Percentiles rank a stretch among this genome's conserved stretches.
Evolutionary conservation across 345 rosid genomes (phyloP).

Genomic region (Brassica nigra): DNA sequence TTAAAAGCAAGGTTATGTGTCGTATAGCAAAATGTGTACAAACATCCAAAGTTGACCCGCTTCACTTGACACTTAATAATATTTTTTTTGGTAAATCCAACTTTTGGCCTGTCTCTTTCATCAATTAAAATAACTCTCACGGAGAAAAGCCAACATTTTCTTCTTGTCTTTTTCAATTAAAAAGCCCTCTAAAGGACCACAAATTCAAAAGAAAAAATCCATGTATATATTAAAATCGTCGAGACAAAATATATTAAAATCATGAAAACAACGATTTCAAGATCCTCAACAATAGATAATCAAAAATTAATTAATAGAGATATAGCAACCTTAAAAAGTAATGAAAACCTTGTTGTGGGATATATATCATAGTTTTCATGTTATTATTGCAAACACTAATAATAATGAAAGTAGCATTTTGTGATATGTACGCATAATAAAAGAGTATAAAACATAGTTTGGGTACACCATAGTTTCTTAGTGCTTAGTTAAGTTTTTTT

Average conservation of each 20-base stretch:
- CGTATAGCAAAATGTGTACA: constrained; percentile 26
- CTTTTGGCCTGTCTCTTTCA: constrained; percentile 27
- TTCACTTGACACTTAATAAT: constrained; percentile 3
- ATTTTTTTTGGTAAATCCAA: background rate
- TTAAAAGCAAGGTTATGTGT: constrained; percentile 17
- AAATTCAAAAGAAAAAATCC: background rate
- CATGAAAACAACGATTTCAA: background rate
- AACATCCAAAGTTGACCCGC: constrained; percentile 35
- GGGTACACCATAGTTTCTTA: background rate
- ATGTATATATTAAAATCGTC: background rate
- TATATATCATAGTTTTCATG: background rate
- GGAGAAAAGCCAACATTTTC: constrained; percentile 29
- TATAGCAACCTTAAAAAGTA: background rate
- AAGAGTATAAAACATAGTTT: background rate
- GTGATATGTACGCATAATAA: background rate
- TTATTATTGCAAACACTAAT: background rate
- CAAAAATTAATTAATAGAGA: background rate
- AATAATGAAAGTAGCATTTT: constrained; percentile 2
- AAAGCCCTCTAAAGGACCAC: background rate
- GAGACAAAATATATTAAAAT: background rate
- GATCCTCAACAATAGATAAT: background rate
- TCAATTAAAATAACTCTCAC: constrained; percentile 36
- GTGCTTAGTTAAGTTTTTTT: background rate
- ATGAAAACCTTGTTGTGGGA: background rate
- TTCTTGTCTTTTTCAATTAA: constrained; percentile 1